phyloP scores from a whole-genome alignment of 441 rosid genomes.

The Erodium moschatum region DNA sequence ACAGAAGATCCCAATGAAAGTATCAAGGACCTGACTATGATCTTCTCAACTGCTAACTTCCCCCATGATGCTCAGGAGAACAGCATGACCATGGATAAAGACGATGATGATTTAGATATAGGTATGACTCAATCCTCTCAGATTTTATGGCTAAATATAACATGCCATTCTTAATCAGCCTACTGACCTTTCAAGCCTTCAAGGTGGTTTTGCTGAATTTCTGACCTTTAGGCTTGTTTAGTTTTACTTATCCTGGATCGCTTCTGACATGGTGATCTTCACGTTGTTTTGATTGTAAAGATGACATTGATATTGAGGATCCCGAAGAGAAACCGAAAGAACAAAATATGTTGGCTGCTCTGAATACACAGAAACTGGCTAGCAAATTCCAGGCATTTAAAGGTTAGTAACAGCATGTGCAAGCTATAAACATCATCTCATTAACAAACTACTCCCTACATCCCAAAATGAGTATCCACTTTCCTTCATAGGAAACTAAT shows the following conservation, averaged over 20 bases:
- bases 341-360: slow-evolving; percentile 46
- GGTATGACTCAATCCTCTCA: slow-evolving; percentile 31
- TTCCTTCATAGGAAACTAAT: background rate
- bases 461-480: background rate
- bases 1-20: slow-evolving; percentile 60
- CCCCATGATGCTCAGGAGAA: slow-evolving; percentile 32
- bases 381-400: slow-evolving; percentile 58
- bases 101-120: slow-evolving; percentile 45
- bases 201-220: background rate
- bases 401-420: slow-evolving; percentile 28
- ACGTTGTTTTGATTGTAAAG: slow-evolving; percentile 28
- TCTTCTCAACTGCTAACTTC: slow-evolving; percentile 59
- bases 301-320: slow-evolving; percentile 60
- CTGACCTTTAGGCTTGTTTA: background rate
- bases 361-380: slow-evolving; percentile 63
- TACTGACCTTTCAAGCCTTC: background rate
- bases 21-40: slow-evolving; percentile 42
- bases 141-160: background rate
- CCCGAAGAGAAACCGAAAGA: slow-evolving; percentile 53
- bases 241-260: background rate
- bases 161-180: background rate
- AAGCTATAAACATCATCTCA: background rate
- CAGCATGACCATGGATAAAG: slow-evolving; percentile 29
- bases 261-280: background rate
- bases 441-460: background rate